Conservation (phyloP, 129 eudicot species). For the Escallonia rubra region DNA sequence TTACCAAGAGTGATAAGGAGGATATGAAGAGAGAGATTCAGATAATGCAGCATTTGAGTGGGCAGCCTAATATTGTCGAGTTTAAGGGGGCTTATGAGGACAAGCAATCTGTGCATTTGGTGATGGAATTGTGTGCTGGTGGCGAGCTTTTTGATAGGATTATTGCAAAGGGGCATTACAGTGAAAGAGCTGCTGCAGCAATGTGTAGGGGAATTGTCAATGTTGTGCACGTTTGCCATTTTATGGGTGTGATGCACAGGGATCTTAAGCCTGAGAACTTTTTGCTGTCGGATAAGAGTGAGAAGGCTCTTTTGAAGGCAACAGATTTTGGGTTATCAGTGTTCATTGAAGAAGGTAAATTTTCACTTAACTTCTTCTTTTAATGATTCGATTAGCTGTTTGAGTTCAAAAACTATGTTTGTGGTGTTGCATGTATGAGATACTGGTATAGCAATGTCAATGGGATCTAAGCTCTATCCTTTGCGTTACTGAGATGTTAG, state of each 20-base stretch:
- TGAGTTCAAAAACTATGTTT: too few species aligned
- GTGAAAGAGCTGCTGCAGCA: conserved; percentile 84
- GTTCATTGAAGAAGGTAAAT: conserved; percentile 80
- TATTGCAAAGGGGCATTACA: conserved; percentile 83
- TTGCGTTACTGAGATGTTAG: too few species aligned
- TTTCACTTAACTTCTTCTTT: background rate
- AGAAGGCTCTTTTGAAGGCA: conserved; percentile 60
- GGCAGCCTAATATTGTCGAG: conserved; percentile 80
- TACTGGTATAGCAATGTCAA: too few species aligned
- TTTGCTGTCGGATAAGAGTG: conserved; percentile 65
- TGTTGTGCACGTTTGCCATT: conserved; percentile 90
- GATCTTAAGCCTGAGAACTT: conserved; percentile 96
- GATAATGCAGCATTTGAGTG: conserved; percentile 94
- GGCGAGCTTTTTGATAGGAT: conserved; percentile 94
- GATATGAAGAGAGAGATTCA: conserved; percentile 91
- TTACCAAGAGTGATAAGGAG: conserved; percentile 70
- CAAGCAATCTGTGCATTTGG: conserved; percentile 66
- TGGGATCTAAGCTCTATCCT: too few species aligned
- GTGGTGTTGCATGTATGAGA: too few species aligned
- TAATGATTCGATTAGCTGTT: background rate
- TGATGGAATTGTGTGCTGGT: conserved; percentile 93
- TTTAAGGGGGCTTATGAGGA: conserved; percentile 92
- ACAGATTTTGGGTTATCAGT: conserved; percentile 89
- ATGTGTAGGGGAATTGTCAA: conserved; percentile 78
- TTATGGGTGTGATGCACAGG: conserved; percentile 95